These are phyloP conservation scores for Amauroascus niger DNA, from an alignment of 2,329 filamentous ascomycete species.

Conservation along the genomic window DNA sequence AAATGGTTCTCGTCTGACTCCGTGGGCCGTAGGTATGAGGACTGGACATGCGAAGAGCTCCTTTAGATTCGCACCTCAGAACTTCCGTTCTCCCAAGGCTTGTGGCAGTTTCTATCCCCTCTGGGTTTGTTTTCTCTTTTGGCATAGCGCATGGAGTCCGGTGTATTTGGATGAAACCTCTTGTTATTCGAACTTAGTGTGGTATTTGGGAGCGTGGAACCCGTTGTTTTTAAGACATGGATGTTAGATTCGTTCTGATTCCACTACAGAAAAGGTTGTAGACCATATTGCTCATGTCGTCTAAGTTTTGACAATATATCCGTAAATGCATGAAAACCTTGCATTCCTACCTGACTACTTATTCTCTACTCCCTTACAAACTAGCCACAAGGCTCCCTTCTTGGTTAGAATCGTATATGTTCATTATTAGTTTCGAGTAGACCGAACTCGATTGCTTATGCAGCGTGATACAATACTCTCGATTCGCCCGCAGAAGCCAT, in stretches of 20 bases:
- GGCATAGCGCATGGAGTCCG: conserved; percentile 19
- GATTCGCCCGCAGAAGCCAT: too few relatives aligned
- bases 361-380: too few relatives aligned
- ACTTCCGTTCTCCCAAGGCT: neutral
- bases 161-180: conserved; percentile 7
- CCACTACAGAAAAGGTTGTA: neutral
- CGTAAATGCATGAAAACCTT: too few relatives aligned
- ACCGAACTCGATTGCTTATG: too few relatives aligned
- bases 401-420: too few relatives aligned
- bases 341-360: too few relatives aligned
- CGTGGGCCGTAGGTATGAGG: conserved; percentile 70
- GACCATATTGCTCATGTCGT: neutral
- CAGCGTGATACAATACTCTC: too few relatives aligned
- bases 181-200: neutral
- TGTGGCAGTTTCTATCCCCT: neutral
- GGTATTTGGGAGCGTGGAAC: neutral
- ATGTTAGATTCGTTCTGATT: neutral
- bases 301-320: too few relatives aligned
- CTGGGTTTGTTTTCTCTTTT: conserved; percentile 1
- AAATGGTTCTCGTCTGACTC: neutral
- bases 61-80: conserved; percentile 39
- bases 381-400: too few relatives aligned
- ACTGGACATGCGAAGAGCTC: conserved; percentile 97
- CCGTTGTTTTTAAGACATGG: neutral
- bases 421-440: too few relatives aligned